Evolutionary conservation across 495 filamentous ascomycete genomes (phyloP), one percentile per base, ranked within the genome.

Genomic region (Aspergillus cavernicola): DNA sequence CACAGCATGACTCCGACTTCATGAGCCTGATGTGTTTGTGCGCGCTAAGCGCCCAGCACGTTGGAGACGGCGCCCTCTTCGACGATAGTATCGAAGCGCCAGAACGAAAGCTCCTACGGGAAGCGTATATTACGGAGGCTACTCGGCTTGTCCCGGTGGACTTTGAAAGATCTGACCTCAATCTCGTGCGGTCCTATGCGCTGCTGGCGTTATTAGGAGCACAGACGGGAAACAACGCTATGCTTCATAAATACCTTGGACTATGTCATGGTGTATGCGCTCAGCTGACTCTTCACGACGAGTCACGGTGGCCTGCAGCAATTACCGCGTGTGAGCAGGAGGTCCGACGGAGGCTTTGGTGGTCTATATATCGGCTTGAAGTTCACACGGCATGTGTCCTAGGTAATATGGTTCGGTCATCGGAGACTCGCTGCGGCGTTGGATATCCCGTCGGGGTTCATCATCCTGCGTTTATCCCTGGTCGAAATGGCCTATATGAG

Each of bases 321-420:
- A 50, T 50, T 6, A 31, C 22, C 6, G 1, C 13, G 2, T 26
- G 15, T 1, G 48, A 50, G 20, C 4, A 8, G 8, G 35, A 50
- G n/a, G 28, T 41, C 10, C 48, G 48, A 3, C 35, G 48, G 23
- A 35, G 38, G 24, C 38, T 50, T 16, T 50, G 23, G n/a, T 50
- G 48, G 48, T 50, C 36, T 4, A 41, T 50, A 3, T 50, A 50
- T 16, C 29, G 48, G 8, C 48, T 50, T 20, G 48, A 50, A 23
- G 48, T 50, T 12, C 48, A 50, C 26, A 29, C 48, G 6, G 48
- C 48, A 5, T 28, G 37, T 24, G 48, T 50, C 2, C 26, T 50
- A 6, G 48, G 48, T 1, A 24, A 50, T 26, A 11, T 41, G 5
- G 24, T 50, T 4, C 48, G 48, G 4, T 19, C 22, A 9, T 19